Percentiles rank a stretch among this genome's conserved stretches.
phyloP scores from a whole-genome alignment of 2,329 filamentous ascomycete genomes.

The Trichoderma harzianum region DNA sequence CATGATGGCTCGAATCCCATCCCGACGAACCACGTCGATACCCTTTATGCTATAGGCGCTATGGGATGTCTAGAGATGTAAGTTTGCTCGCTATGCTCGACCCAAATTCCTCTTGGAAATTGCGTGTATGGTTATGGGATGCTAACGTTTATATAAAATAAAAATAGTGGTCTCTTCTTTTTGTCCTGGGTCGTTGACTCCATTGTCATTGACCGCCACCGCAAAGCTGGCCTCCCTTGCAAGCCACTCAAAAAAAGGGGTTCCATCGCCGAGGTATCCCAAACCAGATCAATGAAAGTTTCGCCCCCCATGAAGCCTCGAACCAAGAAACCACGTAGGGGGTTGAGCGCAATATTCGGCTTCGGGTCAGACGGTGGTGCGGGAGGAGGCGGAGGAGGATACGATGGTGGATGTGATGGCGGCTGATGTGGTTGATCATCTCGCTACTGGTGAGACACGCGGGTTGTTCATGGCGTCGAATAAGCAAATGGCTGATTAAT shows the following conservation, averaged over 20 bases:
- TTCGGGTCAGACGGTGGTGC: background rate
- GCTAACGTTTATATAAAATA: background rate
- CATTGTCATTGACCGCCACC: conserved; percentile 43
- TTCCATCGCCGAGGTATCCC: background rate
- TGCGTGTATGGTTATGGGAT: background rate
- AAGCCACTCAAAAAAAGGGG: conserved; percentile 26
- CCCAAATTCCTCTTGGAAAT: background rate
- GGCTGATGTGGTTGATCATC: background rate
- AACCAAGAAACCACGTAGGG: background rate
- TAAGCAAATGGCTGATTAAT: background rate
- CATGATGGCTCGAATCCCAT: background rate
- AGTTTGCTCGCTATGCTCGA: background rate
- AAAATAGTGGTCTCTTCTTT: conserved; percentile 40
- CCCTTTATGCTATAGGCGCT: background rate
- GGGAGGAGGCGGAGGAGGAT: background rate
- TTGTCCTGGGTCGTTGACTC: conserved; percentile 41
- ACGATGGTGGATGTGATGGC: background rate
- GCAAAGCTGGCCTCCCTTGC: conserved; percentile 41
- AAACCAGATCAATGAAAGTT: background rate
- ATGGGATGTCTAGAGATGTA: background rate
- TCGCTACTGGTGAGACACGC: background rate
- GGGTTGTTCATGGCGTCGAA: background rate
- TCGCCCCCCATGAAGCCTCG: background rate
- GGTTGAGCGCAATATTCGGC: background rate
- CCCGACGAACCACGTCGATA: background rate